phyloP scores from a whole-genome alignment of 78 protist species.

The Dictyostelium firmibasis region DNA sequence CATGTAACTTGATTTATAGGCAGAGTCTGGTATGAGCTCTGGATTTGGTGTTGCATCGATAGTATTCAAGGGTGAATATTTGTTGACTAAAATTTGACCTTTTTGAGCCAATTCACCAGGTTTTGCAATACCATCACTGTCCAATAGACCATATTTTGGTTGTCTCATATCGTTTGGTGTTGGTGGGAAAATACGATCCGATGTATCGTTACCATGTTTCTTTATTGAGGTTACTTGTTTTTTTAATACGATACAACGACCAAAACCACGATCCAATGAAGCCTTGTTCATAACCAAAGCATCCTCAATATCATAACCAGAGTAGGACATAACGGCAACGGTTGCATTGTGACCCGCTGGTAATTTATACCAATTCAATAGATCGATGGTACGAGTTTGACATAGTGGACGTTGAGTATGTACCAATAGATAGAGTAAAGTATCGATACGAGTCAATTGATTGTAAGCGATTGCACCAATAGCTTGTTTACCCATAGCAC shows the following conservation, averaged over 20 bases:
- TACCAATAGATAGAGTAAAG: slow-evolving; percentile 97
- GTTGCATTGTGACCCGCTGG: slow-evolving; percentile 99
- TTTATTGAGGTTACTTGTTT: slow-evolving; percentile 30
- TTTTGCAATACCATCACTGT: slow-evolving; percentile 97
- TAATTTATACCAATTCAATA: slow-evolving; percentile 95
- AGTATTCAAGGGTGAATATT: slow-evolving; percentile 84
- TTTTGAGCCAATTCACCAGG: slow-evolving; percentile 97
- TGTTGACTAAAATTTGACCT: slow-evolving; percentile 98
- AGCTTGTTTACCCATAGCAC: slow-evolving; percentile 99
- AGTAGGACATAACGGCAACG: slow-evolving; percentile 98
- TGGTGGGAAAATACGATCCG: slow-evolving; percentile 72
- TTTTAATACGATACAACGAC: slow-evolving; percentile 94
- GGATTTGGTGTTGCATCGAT: slow-evolving; percentile 47
- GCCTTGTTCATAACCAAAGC: slow-evolving; percentile 98
- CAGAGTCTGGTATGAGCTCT: slow-evolving; percentile 61
- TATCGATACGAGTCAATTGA: slow-evolving; percentile 97
- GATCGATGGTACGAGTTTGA: slow-evolving; percentile 97
- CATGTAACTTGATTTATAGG: slow-evolving; percentile 83
- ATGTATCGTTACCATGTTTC: slow-evolving; percentile 89
- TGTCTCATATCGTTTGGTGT: slow-evolving; percentile 57
- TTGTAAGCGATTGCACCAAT: slow-evolving; percentile 98
- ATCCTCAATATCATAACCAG: slow-evolving; percentile 99
- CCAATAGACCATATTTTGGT: slow-evolving; percentile 92
- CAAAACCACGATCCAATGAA: slow-evolving; percentile 99
- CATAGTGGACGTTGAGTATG: slow-evolving; percentile 99